Base-by-base conservation (phyloP, 1,284 basidiomycete genomes). In the Singerocomus rubriflavus region DNA sequence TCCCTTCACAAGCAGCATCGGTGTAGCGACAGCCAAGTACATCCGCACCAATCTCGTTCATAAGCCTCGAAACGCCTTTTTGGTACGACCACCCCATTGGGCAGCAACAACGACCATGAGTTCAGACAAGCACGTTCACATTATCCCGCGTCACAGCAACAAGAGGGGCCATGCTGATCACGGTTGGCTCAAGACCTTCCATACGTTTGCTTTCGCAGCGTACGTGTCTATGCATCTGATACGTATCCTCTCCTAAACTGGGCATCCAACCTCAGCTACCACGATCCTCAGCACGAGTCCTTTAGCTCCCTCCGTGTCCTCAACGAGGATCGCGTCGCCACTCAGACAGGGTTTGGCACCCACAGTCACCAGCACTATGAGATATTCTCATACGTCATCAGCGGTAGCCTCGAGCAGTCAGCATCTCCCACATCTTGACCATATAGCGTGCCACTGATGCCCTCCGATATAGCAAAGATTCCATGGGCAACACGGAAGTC, bases 141-240 rank as follows among this genome's bases (percentile, higher is more conserved):
- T 87, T 44, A 52, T 75, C 44, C 73, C 76, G 16, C 81, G 88
- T 54, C 77, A 66, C 50, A 90, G 81, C 60, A 63, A 82, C 50
- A 81, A 86, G 42, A 79, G 93, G 37, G 92, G 91, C 8, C 71
- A 87, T 48, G 88, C 88, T 12, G 82, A 96, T 66, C 92, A 93
- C 60, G 83, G 84, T 21, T 98, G 93, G 93, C 75, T 98, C 43
- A 94, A 93, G 77, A 88, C 87, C 0, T 92, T 93, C 76, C 90
- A 93, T 60, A 88, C 91, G 0, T 94, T 92, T 67, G 82, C 84
- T 7, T 94, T 95, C 62, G 87, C 92, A 1, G 71, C 70, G 85
- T 86, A 64, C 46, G 82, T 75, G 30, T 34, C 29, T 30, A 11
- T 36, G n/a, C 37, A 10, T 13, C 16, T 0, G 17, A 30, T 16